Percentiles rank a stretch among this genome's conserved stretches.
These are phyloP conservation scores for Populus hybrid DNA, from an alignment of 441 rosid species.

Conservation along the genomic window DNA sequence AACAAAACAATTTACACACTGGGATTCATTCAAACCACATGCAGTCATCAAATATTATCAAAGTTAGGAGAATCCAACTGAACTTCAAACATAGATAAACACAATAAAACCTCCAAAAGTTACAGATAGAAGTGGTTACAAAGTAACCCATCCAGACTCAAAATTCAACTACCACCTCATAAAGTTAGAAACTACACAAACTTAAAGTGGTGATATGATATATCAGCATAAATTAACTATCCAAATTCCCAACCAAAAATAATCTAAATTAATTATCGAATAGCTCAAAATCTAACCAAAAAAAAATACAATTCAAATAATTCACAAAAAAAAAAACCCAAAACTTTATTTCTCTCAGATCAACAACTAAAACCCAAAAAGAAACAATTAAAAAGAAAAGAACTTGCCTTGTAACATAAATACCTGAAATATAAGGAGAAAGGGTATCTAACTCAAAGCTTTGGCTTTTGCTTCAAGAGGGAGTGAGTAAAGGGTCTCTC, in stretches of 20 bases:
- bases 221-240: not conserved
- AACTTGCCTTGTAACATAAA: not conserved
- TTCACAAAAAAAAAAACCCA: constrained; percentile 1
- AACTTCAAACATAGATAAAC: no score
- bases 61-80: not conserved
- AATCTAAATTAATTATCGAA: not conserved
- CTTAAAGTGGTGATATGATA: not conserved
- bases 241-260: not conserved
- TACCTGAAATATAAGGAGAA: constrained; percentile 14
- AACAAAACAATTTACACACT: not conserved
- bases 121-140: no score
- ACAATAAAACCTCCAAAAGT: no score
- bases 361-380: no score
- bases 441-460: not conserved
- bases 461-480: not conserved
- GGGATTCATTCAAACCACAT: not conserved
- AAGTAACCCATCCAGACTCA: no score
- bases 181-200: not conserved
- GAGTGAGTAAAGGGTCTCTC: not conserved
- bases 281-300: not conserved
- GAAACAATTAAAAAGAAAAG: no score
- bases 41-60: not conserved
- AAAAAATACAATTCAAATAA: not conserved
- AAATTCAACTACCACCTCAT: not conserved
- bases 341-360: not conserved